Evolutionary conservation across 768 basidiomycete species (phyloP).

Genomic region (Panaeolus papilionaceus): DNA sequence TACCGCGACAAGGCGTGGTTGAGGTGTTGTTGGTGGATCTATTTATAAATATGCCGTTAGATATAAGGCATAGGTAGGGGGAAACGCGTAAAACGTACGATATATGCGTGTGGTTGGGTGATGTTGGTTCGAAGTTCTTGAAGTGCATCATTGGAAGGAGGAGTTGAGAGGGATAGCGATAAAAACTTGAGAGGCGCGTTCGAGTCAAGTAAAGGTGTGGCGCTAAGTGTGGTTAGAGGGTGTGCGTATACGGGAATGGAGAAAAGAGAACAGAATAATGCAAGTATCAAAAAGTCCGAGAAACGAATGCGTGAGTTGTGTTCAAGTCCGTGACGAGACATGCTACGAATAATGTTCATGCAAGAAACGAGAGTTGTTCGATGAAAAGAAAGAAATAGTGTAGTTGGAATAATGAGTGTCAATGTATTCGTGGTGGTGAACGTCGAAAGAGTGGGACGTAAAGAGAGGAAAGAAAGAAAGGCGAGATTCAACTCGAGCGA

Average conservation of each 20-base stretch:
- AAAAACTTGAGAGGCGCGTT: background rate
- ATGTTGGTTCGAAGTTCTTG: background rate
- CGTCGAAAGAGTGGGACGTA: background rate
- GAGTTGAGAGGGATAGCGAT: background rate
- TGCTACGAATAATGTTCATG: background rate
- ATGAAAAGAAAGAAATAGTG: background rate
- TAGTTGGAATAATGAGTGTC: background rate
- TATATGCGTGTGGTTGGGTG: conserved; percentile 7
- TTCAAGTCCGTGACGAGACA: background rate
- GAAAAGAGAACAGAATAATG: background rate
- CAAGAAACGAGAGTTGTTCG: background rate
- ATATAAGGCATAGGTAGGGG: background rate
- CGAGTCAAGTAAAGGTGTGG: background rate
- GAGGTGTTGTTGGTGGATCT: conserved; percentile 12
- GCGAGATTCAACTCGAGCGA: background rate
- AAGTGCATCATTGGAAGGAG: background rate
- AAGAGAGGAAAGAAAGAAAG: background rate
- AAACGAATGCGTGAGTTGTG: no score
- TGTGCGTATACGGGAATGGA: background rate
- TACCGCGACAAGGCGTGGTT: conserved; percentile 9
- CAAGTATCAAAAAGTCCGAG: background rate
- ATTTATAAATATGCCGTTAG: background rate
- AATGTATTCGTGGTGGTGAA: background rate
- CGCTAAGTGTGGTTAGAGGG: background rate
- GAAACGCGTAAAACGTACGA: background rate